phyloP scores from a whole-genome alignment of 306 rosid species.

The Hylodesmum podocarpum region DNA sequence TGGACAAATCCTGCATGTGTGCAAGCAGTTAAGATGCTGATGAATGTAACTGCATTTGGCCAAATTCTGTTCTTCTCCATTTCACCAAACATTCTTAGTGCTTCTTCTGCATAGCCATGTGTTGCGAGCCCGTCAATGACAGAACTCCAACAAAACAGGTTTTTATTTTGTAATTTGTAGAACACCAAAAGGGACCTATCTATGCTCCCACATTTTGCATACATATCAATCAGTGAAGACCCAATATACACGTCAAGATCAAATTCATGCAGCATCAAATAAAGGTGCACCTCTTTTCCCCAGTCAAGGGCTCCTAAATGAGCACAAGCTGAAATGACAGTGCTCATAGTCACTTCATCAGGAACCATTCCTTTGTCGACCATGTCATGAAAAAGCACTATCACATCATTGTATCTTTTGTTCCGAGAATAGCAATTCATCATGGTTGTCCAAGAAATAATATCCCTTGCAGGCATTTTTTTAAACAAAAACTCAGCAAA shows the following conservation, averaged over 20 bases:
- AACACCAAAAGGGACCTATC: constrained; percentile 73
- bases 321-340: constrained; percentile 73
- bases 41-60: constrained; percentile 72
- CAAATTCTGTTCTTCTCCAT: constrained; percentile 56
- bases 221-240: constrained; percentile 79
- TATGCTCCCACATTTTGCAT: constrained; percentile 80
- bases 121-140: constrained; percentile 71
- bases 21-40: constrained; percentile 72
- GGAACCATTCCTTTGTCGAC: constrained; percentile 49
- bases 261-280: constrained; percentile 54
- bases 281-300: constrained; percentile 68
- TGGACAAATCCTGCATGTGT: constrained; percentile 72
- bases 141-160: constrained; percentile 82
- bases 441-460: constrained; percentile 81
- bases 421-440: constrained; percentile 60
- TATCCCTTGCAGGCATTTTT: constrained; percentile 57
- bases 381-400: constrained; percentile 56
- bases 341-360: constrained; percentile 67
- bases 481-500: constrained; percentile 53
- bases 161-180: constrained; percentile 59
- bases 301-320: constrained; percentile 79
- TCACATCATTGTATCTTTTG: constrained; percentile 49
- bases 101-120: constrained; percentile 63
- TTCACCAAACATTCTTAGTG: constrained; percentile 54
- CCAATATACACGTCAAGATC: constrained; percentile 74